phyloP scores from a whole-genome alignment of 1,139 yeast genomes.

The Scheffersomyces illinoinensis region DNA sequence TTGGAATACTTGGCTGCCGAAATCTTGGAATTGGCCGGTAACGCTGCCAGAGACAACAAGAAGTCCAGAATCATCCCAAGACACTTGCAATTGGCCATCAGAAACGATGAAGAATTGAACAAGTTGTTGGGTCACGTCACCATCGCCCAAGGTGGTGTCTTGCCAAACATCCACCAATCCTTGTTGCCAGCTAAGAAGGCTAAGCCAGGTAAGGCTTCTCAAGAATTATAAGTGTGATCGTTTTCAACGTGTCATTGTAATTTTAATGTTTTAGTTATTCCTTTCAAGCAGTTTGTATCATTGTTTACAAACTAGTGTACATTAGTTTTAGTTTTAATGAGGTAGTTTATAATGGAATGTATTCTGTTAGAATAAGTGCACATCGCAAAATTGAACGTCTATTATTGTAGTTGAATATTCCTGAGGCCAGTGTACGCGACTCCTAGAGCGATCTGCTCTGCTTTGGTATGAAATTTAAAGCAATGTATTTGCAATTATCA shows the following conservation, averaged over 20 bases:
- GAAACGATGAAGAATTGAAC: conserved; percentile 56
- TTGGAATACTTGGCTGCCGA: conserved; percentile 56
- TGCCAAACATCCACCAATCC: conserved; percentile 95
- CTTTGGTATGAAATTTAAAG: not conserved
- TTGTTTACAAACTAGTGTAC: conserved; percentile 15
- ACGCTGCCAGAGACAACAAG: conserved; percentile 60
- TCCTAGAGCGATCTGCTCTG: not conserved
- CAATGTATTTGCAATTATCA: not conserved
- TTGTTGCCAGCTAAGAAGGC: conserved; percentile 93
- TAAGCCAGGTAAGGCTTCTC: conserved; percentile 75
- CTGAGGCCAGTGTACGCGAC: too few relatives aligned
- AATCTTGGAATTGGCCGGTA: conserved; percentile 58
- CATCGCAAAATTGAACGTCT: not conserved
- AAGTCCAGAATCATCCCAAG: conserved; percentile 59
- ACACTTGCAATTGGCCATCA: conserved; percentile 55
- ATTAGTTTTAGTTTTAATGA: conserved; percentile 14
- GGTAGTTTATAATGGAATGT: conserved; percentile 11
- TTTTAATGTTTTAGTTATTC: conserved; percentile 11
- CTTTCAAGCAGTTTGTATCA: conserved; percentile 7
- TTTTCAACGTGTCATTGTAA: not conserved
- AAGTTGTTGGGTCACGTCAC: conserved; percentile 84
- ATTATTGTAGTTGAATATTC: not conserved
- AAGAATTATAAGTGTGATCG: conserved; percentile 62
- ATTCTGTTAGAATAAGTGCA: conserved; percentile 2
- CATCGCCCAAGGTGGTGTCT: conserved; percentile 97